Conservation (phyloP, 805 yeast species). For the Candida endomychidarum region DNA sequence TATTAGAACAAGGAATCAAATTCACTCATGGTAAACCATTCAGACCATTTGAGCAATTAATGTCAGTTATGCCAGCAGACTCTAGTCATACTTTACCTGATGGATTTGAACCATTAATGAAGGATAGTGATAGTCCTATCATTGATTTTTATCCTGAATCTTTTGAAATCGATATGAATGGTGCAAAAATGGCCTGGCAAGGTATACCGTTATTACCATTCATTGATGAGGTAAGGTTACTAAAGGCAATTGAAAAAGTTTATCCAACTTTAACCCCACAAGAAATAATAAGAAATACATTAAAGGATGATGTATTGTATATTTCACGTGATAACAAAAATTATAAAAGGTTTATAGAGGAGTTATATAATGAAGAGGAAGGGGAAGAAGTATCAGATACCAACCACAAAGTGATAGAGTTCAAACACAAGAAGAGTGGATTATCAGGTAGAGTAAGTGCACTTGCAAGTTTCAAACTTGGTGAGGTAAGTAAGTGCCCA, state of each 20-base stretch:
- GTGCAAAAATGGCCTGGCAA: constrained; percentile 93
- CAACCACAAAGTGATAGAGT: constrained; percentile 28
- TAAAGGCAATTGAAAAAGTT: constrained; percentile 62
- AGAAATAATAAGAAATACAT: constrained; percentile 69
- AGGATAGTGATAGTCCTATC: constrained; percentile 73
- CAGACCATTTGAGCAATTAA: constrained; percentile 86
- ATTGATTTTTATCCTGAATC: constrained; percentile 89
- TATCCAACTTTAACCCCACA: constrained; percentile 63
- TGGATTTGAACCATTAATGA: constrained; percentile 80
- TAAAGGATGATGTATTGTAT: constrained; percentile 67
- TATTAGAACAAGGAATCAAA: constrained; percentile 45
- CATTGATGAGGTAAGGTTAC: constrained; percentile 76
- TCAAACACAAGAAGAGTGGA: constrained; percentile 53
- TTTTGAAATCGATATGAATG: constrained; percentile 91
- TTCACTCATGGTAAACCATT: constrained; percentile 78
- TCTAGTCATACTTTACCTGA: constrained; percentile 84
- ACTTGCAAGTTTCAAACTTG: constrained; percentile 34
- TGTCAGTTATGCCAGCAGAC: constrained; percentile 94
- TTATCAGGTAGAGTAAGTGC: constrained; percentile 56
- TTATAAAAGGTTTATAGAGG: constrained; percentile 36
- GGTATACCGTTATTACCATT: constrained; percentile 90
- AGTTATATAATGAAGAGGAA: constrained; percentile 40
- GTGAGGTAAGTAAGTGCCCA: constrained; percentile 43
- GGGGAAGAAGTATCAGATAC: constrained; percentile 7
- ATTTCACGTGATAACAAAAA: constrained; percentile 63